phyloP scores from a whole-genome alignment of 148 eudicot species.

The Cornus kousa region DNA sequence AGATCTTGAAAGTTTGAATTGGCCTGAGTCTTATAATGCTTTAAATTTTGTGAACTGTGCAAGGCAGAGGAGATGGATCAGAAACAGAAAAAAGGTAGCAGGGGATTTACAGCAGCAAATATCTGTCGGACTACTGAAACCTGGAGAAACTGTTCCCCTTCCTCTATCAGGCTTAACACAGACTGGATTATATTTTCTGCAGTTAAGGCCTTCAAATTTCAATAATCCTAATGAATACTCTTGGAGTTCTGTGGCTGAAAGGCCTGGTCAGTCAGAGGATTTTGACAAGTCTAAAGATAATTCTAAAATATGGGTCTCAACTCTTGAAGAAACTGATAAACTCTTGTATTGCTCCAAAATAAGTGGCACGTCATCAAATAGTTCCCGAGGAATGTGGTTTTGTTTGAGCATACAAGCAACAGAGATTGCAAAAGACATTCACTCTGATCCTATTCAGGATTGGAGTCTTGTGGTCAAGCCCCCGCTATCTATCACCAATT shows the following conservation, averaged over 20 bases:
- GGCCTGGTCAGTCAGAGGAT: constrained; percentile 40
- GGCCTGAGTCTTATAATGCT: constrained; percentile 68
- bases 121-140: constrained; percentile 56
- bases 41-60: constrained; percentile 42
- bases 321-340: constrained; percentile 61
- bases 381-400: constrained; percentile 69
- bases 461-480: constrained; percentile 84
- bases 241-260: constrained; percentile 75
- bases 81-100: constrained; percentile 53
- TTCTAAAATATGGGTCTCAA: constrained; percentile 59
- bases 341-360: constrained; percentile 59
- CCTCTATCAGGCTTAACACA: constrained; percentile 70
- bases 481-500: constrained; percentile 75
- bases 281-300: constrained; percentile 34
- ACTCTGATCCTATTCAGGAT: constrained; percentile 82
- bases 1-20: constrained; percentile 52
- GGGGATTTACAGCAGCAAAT: constrained; percentile 41
- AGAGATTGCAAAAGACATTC: constrained; percentile 86
- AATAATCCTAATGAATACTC: constrained; percentile 51
- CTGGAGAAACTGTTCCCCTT: constrained; percentile 71
- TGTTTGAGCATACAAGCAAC: constrained; percentile 72
- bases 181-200: constrained; percentile 49
- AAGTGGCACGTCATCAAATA: constrained; percentile 64
- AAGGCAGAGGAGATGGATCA: constrained; percentile 81
- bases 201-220: constrained; percentile 54